phyloP scores from a whole-genome alignment of 2,329 filamentous ascomycete species.

The Calonectria multiphialidica region DNA sequence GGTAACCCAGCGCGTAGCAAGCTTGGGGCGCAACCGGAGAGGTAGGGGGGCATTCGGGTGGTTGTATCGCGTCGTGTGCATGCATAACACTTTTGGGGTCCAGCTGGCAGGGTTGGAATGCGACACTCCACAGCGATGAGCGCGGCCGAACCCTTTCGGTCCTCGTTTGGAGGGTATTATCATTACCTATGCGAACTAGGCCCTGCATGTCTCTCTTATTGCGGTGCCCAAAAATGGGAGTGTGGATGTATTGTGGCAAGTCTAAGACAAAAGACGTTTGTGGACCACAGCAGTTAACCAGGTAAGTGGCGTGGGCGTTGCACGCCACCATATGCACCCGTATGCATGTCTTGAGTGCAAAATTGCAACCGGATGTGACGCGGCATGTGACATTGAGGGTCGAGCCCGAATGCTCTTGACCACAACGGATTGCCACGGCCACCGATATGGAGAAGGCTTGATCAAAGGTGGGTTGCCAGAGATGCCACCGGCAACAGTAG shows the following conservation, averaged over 20 bases:
- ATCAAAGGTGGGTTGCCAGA: background rate
- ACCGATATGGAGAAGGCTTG: background rate
- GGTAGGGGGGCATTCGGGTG: constrained; percentile 2
- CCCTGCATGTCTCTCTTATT: constrained; percentile 19
- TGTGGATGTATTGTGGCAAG: background rate
- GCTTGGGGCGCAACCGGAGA: background rate
- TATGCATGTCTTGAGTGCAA: constrained; percentile 3
- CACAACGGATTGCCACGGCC: background rate
- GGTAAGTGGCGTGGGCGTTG: constrained; percentile 14
- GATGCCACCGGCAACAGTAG: background rate
- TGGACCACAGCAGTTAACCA: background rate
- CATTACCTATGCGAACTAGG: background rate
- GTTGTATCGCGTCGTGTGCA: constrained; percentile 17
- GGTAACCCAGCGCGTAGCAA: background rate
- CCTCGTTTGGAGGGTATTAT: background rate
- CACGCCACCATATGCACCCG: constrained; percentile 18
- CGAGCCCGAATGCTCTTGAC: background rate
- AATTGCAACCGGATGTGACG: constrained; percentile 9
- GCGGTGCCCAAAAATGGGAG: constrained; percentile 1
- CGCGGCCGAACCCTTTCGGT: background rate
- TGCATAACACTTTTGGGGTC: constrained; percentile 22
- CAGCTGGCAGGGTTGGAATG: constrained; percentile 7
- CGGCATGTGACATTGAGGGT: constrained; percentile 17
- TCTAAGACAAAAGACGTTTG: constrained; percentile 5
- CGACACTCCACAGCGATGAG: background rate